These are phyloP conservation scores for Russula sp. DNA, from an alignment of 768 basidiomycete genomes.

Conservation along the genomic window DNA sequence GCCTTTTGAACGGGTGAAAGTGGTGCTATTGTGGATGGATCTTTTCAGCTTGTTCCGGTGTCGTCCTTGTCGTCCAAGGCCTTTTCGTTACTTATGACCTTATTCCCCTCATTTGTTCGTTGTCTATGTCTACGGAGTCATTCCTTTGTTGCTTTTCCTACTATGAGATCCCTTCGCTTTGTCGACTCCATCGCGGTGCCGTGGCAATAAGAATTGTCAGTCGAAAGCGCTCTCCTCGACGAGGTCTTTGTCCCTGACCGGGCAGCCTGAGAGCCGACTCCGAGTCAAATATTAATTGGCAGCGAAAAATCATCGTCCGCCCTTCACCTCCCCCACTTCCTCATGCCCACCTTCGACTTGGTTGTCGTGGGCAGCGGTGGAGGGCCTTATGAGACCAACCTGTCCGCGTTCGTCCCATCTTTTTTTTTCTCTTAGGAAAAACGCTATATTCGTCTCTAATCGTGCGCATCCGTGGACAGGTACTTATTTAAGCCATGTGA, in stretches of 20 bases:
- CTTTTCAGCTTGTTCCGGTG: constrained; percentile 8
- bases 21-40: not conserved
- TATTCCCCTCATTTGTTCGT: constrained; percentile 3
- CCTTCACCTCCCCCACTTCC: not conserved
- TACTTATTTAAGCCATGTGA: constrained; percentile 76
- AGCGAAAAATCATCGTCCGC: not conserved
- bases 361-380: constrained; percentile 73
- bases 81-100: not conserved
- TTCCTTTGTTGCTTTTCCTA: constrained; percentile 3
- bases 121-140: not conserved
- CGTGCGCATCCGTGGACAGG: constrained; percentile 34
- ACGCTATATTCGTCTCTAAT: constrained; percentile 4
- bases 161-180: not conserved
- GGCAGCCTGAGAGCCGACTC: not conserved
- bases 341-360: constrained; percentile 56
- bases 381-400: constrained; percentile 83
- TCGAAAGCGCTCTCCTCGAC: not conserved
- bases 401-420: constrained; percentile 61
- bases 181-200: not conserved
- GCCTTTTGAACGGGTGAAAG: constrained; percentile 41
- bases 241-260: constrained; percentile 2
- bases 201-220: not conserved
- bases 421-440: constrained; percentile 9
- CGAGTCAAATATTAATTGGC: constrained; percentile 3
- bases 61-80: not conserved